Conservation (phyloP, 1,139 yeast genomes). For the Candida pseudocylindracea region DNA sequence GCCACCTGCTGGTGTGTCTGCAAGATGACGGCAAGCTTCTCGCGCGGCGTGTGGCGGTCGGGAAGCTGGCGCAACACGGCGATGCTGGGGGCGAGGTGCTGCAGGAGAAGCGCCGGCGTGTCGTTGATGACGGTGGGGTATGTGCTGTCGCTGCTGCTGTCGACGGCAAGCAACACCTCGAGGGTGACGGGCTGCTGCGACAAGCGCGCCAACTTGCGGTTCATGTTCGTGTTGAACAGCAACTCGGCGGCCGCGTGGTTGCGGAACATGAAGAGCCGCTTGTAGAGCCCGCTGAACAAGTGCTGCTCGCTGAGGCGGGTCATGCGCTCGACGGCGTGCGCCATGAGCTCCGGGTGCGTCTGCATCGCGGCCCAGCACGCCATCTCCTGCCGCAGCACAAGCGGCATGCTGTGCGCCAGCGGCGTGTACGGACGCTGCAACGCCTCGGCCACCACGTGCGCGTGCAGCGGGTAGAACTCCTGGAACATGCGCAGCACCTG, state of each 20-base stretch:
- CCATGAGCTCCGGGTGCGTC: slow-evolving; percentile 15
- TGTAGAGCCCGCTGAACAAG: slow-evolving; percentile 13
- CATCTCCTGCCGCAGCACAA: slow-evolving; percentile 14
- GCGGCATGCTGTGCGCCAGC: slow-evolving; percentile 11
- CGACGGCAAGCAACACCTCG: slow-evolving; percentile 1
- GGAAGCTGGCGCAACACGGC: slow-evolving; percentile 1
- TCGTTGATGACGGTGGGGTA: slow-evolving; percentile 4
- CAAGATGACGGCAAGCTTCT: slow-evolving; percentile 12
- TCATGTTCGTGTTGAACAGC: slow-evolving; percentile 14
- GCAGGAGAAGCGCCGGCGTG: slow-evolving; percentile 4
- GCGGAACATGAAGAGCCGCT: slow-evolving; percentile 17
- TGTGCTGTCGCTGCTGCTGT: slow-evolving; percentile 10
- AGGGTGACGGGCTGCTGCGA: slow-evolving; percentile 5
- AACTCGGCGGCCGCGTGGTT: slow-evolving; percentile 16
- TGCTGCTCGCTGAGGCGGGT: slow-evolving; percentile 8
- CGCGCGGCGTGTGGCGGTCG: slow-evolving; percentile 9
- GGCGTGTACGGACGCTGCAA: slow-evolving; percentile 10
- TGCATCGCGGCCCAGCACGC: slow-evolving; percentile 12
- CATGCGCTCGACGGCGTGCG: slow-evolving; percentile 10
- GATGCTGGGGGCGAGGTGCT: slow-evolving; percentile 2
- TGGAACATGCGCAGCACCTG: slow-evolving; percentile 14
- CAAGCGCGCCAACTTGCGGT: slow-evolving; percentile 8
- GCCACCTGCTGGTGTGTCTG: slow-evolving; percentile 6
- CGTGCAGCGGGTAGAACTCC: slow-evolving; percentile 13
- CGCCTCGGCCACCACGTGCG: slow-evolving; percentile 19